Percentiles rank a stretch among this genome's conserved stretches.
Conservation (phyloP, 1,284 basidiomycete species). For the Trametes versicolor region DNA sequence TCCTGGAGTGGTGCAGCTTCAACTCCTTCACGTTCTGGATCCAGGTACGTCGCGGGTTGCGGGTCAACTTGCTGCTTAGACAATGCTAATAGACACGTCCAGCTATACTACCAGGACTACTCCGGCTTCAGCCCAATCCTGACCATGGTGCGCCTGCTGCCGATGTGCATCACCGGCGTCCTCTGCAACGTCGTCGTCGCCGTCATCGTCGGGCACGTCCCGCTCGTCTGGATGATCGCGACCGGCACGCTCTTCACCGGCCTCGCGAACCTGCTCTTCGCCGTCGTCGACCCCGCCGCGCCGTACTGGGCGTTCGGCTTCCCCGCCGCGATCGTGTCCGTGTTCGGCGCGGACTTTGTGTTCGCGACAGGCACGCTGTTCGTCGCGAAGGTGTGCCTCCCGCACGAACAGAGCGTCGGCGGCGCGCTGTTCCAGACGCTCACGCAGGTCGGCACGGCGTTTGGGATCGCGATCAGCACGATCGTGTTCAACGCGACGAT, state of each 20-base stretch:
- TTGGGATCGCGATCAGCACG: conserved; percentile 80
- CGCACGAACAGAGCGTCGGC: conserved; percentile 82
- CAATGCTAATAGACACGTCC: conserved; percentile 18
- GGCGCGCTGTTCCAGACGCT: conserved; percentile 84
- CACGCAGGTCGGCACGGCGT: conserved; percentile 79
- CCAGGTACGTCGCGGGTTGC: conserved; percentile 48
- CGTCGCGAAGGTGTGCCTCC: conserved; percentile 75
- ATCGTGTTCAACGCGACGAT: conserved; percentile 74
- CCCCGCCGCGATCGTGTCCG: conserved; percentile 76
- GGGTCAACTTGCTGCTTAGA: not conserved
- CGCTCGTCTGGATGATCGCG: conserved; percentile 65
- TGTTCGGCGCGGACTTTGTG: conserved; percentile 85
- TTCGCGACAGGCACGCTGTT: conserved; percentile 81
- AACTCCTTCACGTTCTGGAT: conserved; percentile 64
- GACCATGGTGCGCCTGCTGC: conserved; percentile 82
- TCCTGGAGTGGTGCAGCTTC: conserved; percentile 77
- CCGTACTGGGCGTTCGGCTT: conserved; percentile 87
- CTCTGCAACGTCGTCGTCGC: conserved; percentile 78
- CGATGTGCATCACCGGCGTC: conserved; percentile 78
- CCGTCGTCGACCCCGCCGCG: conserved; percentile 66
- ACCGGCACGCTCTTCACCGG: conserved; percentile 71
- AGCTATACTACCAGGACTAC: conserved; percentile 79
- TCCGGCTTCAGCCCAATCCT: conserved; percentile 62
- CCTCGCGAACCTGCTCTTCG: conserved; percentile 76
- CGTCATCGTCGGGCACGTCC: conserved; percentile 64